A percentile compares a stretch with the other conserved stretches of the same genome.
Conservation (phyloP, 371 early-diverging fungal species). For the Lichtheimia ramosa region DNA sequence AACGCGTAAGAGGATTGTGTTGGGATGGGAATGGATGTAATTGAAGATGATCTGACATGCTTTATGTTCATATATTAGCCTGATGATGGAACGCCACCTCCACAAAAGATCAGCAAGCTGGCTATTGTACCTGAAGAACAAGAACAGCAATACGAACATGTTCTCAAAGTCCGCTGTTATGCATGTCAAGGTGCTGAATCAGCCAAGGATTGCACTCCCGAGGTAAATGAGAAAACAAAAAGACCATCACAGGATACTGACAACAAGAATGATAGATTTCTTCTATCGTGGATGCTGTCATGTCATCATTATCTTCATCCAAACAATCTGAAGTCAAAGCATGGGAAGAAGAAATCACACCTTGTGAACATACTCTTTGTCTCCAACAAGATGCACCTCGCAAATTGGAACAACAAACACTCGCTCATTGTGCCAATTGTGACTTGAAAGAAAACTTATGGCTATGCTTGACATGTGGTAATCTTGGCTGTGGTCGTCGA, state of each 20-base stretch:
- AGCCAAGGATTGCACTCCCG: slow-evolving; percentile 23
- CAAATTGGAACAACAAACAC: slow-evolving; percentile 46
- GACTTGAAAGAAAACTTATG: slow-evolving; percentile 86
- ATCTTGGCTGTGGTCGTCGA: slow-evolving; percentile 79
- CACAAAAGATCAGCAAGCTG: slow-evolving; percentile 87
- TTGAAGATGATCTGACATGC: neutral
- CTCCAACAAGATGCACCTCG: slow-evolving; percentile 64
- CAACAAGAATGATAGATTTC: neutral
- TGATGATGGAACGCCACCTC: slow-evolving; percentile 58
- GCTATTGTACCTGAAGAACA: slow-evolving; percentile 79
- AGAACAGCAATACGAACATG: slow-evolving; percentile 69
- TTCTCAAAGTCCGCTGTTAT: slow-evolving; percentile 68
- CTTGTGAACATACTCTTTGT: slow-evolving; percentile 82
- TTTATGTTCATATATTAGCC: neutral
- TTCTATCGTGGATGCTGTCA: slow-evolving; percentile 62
- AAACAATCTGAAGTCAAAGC: slow-evolving; percentile 88
- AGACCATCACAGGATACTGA: neutral
- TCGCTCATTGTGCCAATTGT: slow-evolving; percentile 86
- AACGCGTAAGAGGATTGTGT: slow-evolving; percentile 25
- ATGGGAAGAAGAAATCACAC: slow-evolving; percentile 85
- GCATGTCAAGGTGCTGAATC: slow-evolving; percentile 58
- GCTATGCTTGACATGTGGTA: slow-evolving; percentile 80
- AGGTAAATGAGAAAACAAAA: slow-evolving; percentile 17
- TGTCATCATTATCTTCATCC: slow-evolving; percentile 77
- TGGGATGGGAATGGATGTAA: neutral